Conservation (phyloP, 257 asterid species). For the Nicotiana benthamiana region DNA sequence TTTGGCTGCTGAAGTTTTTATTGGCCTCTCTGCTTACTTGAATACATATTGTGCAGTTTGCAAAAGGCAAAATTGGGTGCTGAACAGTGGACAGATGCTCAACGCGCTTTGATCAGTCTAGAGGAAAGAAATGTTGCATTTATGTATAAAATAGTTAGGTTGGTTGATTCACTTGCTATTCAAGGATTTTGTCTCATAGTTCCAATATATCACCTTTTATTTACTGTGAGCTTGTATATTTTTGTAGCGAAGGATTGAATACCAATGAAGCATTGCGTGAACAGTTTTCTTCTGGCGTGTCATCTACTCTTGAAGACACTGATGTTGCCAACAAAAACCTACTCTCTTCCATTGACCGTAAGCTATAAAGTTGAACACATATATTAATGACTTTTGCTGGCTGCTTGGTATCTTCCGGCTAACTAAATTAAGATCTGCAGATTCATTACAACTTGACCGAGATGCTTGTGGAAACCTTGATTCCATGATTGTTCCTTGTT, state of each 20-base stretch:
- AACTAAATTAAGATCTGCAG: slow-evolving; percentile 28
- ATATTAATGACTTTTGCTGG: not conserved
- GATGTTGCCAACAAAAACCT: slow-evolving; percentile 74
- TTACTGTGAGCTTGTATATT: slow-evolving; percentile 1
- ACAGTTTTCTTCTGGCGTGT: slow-evolving; percentile 65
- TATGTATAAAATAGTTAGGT: slow-evolving; percentile 70
- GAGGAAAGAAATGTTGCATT: slow-evolving; percentile 73
- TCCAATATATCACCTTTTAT: not conserved
- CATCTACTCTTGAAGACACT: slow-evolving; percentile 67
- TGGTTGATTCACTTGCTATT: slow-evolving; percentile 4
- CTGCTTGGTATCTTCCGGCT: not conserved
- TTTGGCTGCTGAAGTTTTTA: not conserved
- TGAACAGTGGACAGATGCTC: slow-evolving; percentile 79
- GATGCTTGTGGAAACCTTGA: slow-evolving; percentile 78
- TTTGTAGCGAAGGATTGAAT: slow-evolving; percentile 68
- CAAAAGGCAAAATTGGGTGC: slow-evolving; percentile 80
- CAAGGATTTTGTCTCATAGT: not conserved
- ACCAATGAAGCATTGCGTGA: slow-evolving; percentile 60
- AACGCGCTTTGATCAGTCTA: slow-evolving; percentile 57
- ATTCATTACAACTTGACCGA: slow-evolving; percentile 84
- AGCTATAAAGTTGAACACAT: slow-evolving; percentile 18
- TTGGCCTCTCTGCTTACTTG: not conserved
- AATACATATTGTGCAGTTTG: slow-evolving; percentile 40
- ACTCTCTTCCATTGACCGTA: slow-evolving; percentile 80
- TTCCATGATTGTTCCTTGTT: slow-evolving; percentile 73